Percentiles rank a stretch among this genome's conserved stretches.
Evolutionary conservation across 345 rosid species (phyloP).

Genomic region (Salix caprea): DNA sequence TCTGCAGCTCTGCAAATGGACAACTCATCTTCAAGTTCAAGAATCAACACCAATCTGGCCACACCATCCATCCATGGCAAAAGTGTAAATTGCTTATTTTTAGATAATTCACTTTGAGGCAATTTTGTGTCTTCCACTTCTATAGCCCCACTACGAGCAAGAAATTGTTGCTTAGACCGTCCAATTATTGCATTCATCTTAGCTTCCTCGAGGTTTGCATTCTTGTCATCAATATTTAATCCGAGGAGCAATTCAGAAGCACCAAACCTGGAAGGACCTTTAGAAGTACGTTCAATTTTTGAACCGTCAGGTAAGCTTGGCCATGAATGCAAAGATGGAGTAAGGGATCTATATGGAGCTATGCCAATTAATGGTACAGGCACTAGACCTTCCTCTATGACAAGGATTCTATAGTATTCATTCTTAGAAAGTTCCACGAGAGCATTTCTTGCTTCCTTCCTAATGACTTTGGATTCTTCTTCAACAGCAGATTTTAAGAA

Average conservation of each 20-base stretch:
- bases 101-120: constrained; percentile 32
- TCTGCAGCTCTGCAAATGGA: constrained; percentile 71
- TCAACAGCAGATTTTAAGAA: constrained; percentile 43
- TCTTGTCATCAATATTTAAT: constrained; percentile 40
- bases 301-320: constrained; percentile 79
- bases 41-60: constrained; percentile 83
- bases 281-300: constrained; percentile 47
- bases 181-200: constrained; percentile 72
- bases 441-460: constrained; percentile 70
- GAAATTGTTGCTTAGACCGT: constrained; percentile 70
- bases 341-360: constrained; percentile 65
- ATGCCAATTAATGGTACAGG: constrained; percentile 77
- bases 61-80: constrained; percentile 78
- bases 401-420: constrained; percentile 62
- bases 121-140: constrained; percentile 56
- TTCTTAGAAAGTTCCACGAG: constrained; percentile 80
- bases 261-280: constrained; percentile 62
- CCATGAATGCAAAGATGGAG: constrained; percentile 68
- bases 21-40: constrained; percentile 66
- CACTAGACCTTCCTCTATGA: constrained; percentile 78
- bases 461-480: constrained; percentile 48
- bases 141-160: constrained; percentile 76
- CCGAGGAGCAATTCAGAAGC: constrained; percentile 80
- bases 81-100: constrained; percentile 42
- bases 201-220: constrained; percentile 52